phyloP scores from a whole-genome alignment of 176 grass and related monocot species.

The Oryza officinalis region DNA sequence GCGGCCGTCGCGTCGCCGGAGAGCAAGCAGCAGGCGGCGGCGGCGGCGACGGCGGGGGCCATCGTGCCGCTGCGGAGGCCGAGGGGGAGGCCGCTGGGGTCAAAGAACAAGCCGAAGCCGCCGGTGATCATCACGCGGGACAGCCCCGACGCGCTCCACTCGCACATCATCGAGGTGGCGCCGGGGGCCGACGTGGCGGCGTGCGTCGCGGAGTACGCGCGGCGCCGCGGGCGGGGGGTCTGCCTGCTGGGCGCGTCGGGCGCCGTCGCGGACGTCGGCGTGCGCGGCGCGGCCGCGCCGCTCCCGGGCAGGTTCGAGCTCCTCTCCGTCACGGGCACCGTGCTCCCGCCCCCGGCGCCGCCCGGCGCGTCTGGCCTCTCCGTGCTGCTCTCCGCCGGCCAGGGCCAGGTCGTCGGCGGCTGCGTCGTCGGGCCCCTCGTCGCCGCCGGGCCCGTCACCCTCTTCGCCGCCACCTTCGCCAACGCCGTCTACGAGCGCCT shows the following conservation, averaged over 20 bases:
- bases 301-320: conserved; percentile 43
- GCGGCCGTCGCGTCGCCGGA: conserved; percentile 13
- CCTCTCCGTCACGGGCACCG: conserved; percentile 49
- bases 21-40: neutral
- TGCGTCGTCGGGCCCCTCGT: conserved; percentile 50
- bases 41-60: neutral
- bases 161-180: conserved; percentile 58
- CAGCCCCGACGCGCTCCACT: conserved; percentile 67
- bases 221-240: conserved; percentile 53
- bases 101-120: conserved; percentile 77
- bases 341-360: conserved; percentile 55
- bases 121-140: conserved; percentile 71
- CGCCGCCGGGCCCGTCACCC: conserved; percentile 38
- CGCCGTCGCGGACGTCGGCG: conserved; percentile 49
- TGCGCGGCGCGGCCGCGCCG: conserved; percentile 33
- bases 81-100: conserved; percentile 53
- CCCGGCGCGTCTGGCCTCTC: conserved; percentile 47
- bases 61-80: conserved; percentile 56
- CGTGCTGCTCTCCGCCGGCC: conserved; percentile 45
- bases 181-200: conserved; percentile 49
- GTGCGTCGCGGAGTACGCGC: conserved; percentile 71
- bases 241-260: conserved; percentile 59
- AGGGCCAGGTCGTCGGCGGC: conserved; percentile 56
- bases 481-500: conserved; percentile 71
- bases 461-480: conserved; percentile 58